Base-by-base conservation (phyloP, 2,329 filamentous ascomycete species). In the Penicillium griseofulvum region DNA sequence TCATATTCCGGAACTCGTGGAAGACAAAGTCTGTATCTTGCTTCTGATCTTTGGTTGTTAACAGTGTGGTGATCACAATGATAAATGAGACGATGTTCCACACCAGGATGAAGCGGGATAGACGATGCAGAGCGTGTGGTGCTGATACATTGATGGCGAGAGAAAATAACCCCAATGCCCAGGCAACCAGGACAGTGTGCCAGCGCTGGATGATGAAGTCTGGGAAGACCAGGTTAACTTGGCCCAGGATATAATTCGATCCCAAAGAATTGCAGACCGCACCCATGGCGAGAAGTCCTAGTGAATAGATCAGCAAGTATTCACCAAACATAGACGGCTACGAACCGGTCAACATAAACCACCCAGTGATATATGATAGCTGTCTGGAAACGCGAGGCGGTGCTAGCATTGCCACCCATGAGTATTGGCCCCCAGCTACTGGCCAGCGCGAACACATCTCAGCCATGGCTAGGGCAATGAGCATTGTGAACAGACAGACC, bases 361-460 rank as follows among this genome's bases (percentile, higher is more conserved):
- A 77, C 7, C 75, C 76, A 1, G 73, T 75, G 1, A 76, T 64
- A 54, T 74, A 78, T 7, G 73, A 76, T 43, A 76, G 62, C 26
- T 71, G 69, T 36, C 74, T 68, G 6, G 74, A 68, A 48, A 75
- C 68, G 24, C 67, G 72, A n/a, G 69, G 74, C 0, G 81, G 81
- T 7, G 81, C 79, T 5, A 83, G 70, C 8, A 82, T 75, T 1
- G 79, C 79, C 3, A 82, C 80, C 81, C 81, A 81, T 1, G 74
- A 78, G 63, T 83, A 83, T 58, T 82, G 80, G 19, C 81, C 78
- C 17, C 81, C 78, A 14, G 80, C 80, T 12, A 81, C 73, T 1
- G 81, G 81, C 62, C 79, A 83, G 44, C 76, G 76, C 43, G 76
- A 77, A 56, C 80, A 82, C 71, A 79, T 82, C 63, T 83, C 81